Evolutionary conservation across 345 rosid species (phyloP).

Genomic region (Citrus maxima): DNA sequence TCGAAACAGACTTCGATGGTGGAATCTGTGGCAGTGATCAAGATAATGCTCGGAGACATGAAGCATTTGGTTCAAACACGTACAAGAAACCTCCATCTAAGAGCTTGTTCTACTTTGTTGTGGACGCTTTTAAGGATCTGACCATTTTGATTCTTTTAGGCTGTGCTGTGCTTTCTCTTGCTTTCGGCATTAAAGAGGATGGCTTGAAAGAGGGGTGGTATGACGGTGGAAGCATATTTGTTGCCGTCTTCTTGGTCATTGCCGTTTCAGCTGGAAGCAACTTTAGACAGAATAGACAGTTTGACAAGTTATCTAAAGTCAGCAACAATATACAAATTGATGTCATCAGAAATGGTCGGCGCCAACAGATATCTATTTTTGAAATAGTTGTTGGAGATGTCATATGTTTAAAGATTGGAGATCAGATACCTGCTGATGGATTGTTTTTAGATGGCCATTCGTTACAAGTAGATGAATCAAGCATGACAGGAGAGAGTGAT

Average conservation of each 20-base stretch:
- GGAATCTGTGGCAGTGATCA: conserved; percentile 42
- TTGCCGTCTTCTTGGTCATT: conserved; percentile 53
- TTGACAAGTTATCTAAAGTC: conserved; percentile 45
- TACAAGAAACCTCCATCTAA: conserved; percentile 63
- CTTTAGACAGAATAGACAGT: conserved; percentile 47
- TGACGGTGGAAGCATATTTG: conserved; percentile 66
- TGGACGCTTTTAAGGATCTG: conserved; percentile 50
- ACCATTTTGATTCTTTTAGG: conserved; percentile 59
- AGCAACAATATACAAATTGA: conserved; percentile 53
- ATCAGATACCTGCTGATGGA: conserved; percentile 72
- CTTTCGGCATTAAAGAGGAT: conserved; percentile 54
- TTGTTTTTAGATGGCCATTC: conserved; percentile 47
- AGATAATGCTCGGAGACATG: conserved; percentile 36
- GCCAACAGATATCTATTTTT: conserved; percentile 42
- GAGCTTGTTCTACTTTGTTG: conserved; percentile 39
- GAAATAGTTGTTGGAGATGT: conserved; percentile 72
- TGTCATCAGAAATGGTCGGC: conserved; percentile 46
- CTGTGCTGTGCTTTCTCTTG: conserved; percentile 62
- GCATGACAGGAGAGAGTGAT: conserved; percentile 67
- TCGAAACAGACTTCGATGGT: conserved; percentile 23
- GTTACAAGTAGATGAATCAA: conserved; percentile 55
- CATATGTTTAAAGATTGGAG: conserved; percentile 54
- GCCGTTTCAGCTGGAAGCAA: conserved; percentile 53
- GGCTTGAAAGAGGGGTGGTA: conserved; percentile 69
- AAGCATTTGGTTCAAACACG: conserved; percentile 56